Evolutionary conservation across 768 basidiomycete species (phyloP), one percentile per base, ranked within the genome.

Genomic region (Paxillus rubicundulus): DNA sequence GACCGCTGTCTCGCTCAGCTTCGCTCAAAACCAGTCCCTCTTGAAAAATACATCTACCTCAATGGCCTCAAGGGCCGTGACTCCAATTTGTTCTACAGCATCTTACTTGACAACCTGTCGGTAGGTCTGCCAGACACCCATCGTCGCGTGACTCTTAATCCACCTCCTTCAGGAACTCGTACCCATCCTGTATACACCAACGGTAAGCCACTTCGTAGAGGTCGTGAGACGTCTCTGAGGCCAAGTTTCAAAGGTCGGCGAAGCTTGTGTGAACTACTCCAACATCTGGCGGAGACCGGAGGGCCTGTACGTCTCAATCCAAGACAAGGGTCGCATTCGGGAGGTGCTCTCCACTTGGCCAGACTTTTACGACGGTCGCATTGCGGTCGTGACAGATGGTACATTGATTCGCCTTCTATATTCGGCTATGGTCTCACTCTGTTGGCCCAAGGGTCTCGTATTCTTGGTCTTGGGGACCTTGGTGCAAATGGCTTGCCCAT

Each of bases 321-420:
- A 82, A 47, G 81, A 87, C 69, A 82, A 83, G 63, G 87, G 85
- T 9, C 76, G 73, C 45, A 82, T 89, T 54, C 73, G 77, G 18
- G 69, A 82, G 27, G 73, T 87, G 37, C 74, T 89, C 24, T 66
- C 73, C 9, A 70, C 74, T 24, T 85, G 82, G 79, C 75, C 79
- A 20, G 66, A 70, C 37, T 67, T 65, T 36, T 57, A 70, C 46
- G 69, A 72, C 10, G 65, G 81, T 3, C 79, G 85, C 38, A 89
- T 91, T 61, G 77, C 84, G 37, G 88, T 91, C 53, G 87, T 91
- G 49, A 90, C 88, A 6, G 88, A 91, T 62, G 88, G 88, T 70
- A 57, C 38, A 52, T 50, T 41, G 34, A 12, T 7, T 21, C 10
- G 8, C 5, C 12, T 24, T 18, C n/a, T n/a, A 5, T 6, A n/a